Evolutionary conservation across 1,139 yeast genomes (phyloP), one percentile per base, ranked within the genome.

Genomic region (Protomyces macrosporus): DNA sequence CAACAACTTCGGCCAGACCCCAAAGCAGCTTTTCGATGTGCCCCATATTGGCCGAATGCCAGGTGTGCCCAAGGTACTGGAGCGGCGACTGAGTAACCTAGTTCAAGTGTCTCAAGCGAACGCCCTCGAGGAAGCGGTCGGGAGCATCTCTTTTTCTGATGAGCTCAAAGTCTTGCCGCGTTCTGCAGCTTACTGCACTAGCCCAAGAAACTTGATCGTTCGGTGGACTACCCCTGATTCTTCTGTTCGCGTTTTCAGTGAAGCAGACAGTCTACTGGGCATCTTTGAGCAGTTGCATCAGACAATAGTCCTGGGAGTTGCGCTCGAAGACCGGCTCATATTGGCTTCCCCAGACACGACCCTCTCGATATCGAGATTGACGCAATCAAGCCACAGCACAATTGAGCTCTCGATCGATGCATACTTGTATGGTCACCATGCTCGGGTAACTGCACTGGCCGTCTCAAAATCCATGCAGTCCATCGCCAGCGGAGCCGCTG

Each of bases 1-100:
- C 55, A 91, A 89, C 71, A 89, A 89, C 73, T 89, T 89, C 77
- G 97, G 97, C 0, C 97, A 89, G 72, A 89, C 96, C 0, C 97
- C 97, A 0, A 72, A 81, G 55, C 88, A 86, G 69, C 76, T 89
- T 10, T 88, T 89, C 70, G 76, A 75, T 7, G 80, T 78, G 64
- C 85, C 90, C 0, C 96, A 89, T 72, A 84, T 87, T 0, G 79
- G 1, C 77, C 79, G 4, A 42, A 50, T 10, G 39, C 10, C 9
- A n/a, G 36, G 32, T 9, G 6, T 14, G 10, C n/a, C 45, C 12
- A 9, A n/a, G 4, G 32, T 10, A 30, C 55, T 52, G 12, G 55
- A 7, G 4, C 12, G n/a, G 4, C 23, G 14, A 4, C 37, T 52
- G 23, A 35, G 16, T 0, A n/a, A n/a, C 10, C n/a, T 52, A 7